Base-by-base conservation (phyloP, 2,329 filamentous ascomycete genomes). In the Trichophyton verrucosum region DNA sequence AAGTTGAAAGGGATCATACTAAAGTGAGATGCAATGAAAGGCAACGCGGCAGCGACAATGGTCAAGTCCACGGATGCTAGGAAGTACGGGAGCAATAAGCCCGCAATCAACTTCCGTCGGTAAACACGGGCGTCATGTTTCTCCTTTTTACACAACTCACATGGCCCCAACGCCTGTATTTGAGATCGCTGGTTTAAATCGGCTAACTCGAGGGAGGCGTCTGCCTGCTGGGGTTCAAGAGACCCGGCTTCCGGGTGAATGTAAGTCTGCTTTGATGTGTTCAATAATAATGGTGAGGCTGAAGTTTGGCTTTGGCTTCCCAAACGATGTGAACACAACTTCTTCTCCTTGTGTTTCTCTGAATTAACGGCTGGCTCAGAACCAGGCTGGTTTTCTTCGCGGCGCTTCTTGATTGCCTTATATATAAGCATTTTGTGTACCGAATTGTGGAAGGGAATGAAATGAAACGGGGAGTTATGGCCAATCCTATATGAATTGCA, bases 1-100 rank as follows among this genome's bases (percentile, higher is more conserved):
- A 60, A 58, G 27, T 6, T 3, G 20, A 20, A 6, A 15, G 22
- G 55, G 17, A 6, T 15, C 76, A 61, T 70, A 84, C 82, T 71
- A 69, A 88, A 88, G 67, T 87, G 82, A 0, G 79, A 76, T 2
- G 85, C 85, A 56, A 88, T 87, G 64, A 79, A 82, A 0, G 82
- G 81, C 17, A 84, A 71, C 0, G 82, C 82, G 9, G 81, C 81
- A 1, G 83, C 82, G 9, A 85, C 76, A 46, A 88, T 85, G 0
- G 85, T 88, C 1, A 82, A 75, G 68, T 88, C 85, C 1, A 88
- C 75, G 2, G 82, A 80, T 61, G 85, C 81, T 0, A 87, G 75
- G 7, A 82, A 78, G 66, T 82, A 87, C 0, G 85, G 85, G 1
- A 83, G 72, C 4, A 83, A 70, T 0, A 88, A 75, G 2, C 84